Evolutionary conservation across 2,329 filamentous ascomycete genomes (phyloP).

Genomic region (Ceratocystis ficicola): DNA sequence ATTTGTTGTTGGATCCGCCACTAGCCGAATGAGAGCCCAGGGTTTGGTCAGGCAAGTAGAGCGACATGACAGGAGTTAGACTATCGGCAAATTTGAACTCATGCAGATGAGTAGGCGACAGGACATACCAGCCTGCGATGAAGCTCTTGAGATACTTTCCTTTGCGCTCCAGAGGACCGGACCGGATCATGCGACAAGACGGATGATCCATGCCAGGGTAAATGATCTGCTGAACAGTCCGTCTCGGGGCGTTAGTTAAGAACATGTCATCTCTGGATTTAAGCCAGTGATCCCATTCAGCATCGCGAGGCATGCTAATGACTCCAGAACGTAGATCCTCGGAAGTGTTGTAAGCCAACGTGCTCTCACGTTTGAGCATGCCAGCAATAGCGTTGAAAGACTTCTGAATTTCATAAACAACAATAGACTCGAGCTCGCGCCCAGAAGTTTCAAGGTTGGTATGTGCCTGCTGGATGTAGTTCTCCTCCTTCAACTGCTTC

Average conservation of each 20-base stretch:
- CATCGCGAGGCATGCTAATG: conserved; percentile 84
- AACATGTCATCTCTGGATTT: conserved; percentile 73
- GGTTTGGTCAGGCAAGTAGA: conserved; percentile 90
- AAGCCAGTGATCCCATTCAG: conserved; percentile 68
- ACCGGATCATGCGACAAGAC: conserved; percentile 69
- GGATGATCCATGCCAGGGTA: conserved; percentile 86
- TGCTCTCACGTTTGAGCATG: conserved; percentile 82
- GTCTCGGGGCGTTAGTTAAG: conserved; percentile 66
- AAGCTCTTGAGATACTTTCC: conserved; percentile 98
- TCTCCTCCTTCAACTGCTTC: conserved; percentile 89
- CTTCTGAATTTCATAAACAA: conserved; percentile 95
- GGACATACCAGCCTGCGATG: conserved; percentile 89
- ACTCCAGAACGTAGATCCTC: conserved; percentile 75
- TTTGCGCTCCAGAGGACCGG: conserved; percentile 88
- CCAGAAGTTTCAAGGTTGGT: conserved; percentile 90
- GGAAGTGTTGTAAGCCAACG: conserved; percentile 63
- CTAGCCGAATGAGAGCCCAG: conserved; percentile 79
- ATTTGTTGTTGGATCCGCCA: conserved; percentile 84
- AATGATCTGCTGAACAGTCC: conserved; percentile 67
- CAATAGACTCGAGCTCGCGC: conserved; percentile 87
- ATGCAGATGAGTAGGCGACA: conserved; percentile 92
- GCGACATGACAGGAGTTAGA: conserved; percentile 87
- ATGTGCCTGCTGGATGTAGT: conserved; percentile 92
- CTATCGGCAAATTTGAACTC: conserved; percentile 97
- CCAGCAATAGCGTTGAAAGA: conserved; percentile 89